A percentile compares a stretch with the other conserved stretches of the same genome.
phyloP scores from a whole-genome alignment of 2,329 filamentous ascomycete genomes.

The Pseudogymnoascus sp. region DNA sequence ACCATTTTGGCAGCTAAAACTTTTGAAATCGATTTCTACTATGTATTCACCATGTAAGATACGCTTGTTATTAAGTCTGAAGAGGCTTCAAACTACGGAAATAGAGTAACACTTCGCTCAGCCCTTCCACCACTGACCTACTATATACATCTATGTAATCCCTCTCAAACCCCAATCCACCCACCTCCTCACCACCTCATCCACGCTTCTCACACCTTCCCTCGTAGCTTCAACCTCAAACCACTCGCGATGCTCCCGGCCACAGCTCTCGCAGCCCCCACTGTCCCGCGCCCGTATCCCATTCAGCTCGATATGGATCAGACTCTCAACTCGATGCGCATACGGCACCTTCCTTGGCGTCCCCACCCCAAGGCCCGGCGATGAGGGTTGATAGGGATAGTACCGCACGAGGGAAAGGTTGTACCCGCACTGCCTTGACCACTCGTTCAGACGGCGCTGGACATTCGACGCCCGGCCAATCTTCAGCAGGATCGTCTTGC shows the following conservation, averaged over 20 bases:
- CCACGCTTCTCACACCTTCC: slow-evolving; percentile 60
- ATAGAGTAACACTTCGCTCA: no score
- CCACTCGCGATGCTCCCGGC: slow-evolving; percentile 86
- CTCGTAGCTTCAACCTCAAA: slow-evolving; percentile 78
- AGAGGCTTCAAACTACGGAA: no score
- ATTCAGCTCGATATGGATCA: slow-evolving; percentile 85
- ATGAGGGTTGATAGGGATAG: slow-evolving; percentile 67
- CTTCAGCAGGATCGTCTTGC: slow-evolving; percentile 61
- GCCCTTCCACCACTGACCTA: no score
- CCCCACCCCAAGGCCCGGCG: slow-evolving; percentile 22
- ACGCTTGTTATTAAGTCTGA: no score
- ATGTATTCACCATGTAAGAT: no score
- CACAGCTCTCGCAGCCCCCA: slow-evolving; percentile 68
- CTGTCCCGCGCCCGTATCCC: slow-evolving; percentile 49
- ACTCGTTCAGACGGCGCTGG: slow-evolving; percentile 83
- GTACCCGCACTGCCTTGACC: slow-evolving; percentile 89
- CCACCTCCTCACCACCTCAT: slow-evolving; percentile 77
- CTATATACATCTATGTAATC: background rate
- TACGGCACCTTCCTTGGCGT: slow-evolving; percentile 70
- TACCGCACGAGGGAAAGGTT: slow-evolving; percentile 81
- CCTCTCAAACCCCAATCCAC: slow-evolving; percentile 56
- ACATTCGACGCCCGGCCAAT: slow-evolving; percentile 73
- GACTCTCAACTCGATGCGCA: slow-evolving; percentile 77
- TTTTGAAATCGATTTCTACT: no score
- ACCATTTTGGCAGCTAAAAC: no score